These are phyloP conservation scores for Macroventuria anomochaeta DNA, from an alignment of 2,329 filamentous ascomycete genomes.

Conservation along the genomic window DNA sequence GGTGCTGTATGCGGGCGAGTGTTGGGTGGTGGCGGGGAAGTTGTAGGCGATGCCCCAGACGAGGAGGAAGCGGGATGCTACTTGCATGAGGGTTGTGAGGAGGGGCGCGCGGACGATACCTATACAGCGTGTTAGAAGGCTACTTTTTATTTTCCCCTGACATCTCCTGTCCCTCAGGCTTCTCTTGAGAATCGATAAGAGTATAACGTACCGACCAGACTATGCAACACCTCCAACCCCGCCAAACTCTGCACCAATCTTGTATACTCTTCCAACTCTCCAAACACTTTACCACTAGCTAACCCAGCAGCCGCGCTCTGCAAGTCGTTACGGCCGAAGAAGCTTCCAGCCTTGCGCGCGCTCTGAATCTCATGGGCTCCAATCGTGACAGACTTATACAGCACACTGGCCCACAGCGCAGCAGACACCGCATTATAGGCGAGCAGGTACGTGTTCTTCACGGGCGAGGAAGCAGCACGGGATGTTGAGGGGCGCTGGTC, in stretches of 20 bases:
- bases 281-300: conserved; percentile 61
- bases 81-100: conserved; percentile 87
- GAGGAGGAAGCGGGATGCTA: conserved; percentile 83
- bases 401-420: conserved; percentile 77
- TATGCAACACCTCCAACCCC: conserved; percentile 82
- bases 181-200: background rate
- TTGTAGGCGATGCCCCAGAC: conserved; percentile 82
- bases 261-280: conserved; percentile 69
- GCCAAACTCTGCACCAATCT: conserved; percentile 86
- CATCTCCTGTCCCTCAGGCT: background rate
- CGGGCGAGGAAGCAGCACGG: conserved; percentile 12
- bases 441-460: conserved; percentile 69
- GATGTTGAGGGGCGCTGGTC: conserved; percentile 4
- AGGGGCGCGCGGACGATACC: conserved; percentile 86
- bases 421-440: conserved; percentile 84
- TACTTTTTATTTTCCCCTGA: background rate
- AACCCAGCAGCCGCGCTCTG: conserved; percentile 25
- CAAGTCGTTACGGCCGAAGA: conserved; percentile 20
- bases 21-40: conserved; percentile 70
- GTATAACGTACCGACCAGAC: conserved; percentile 68
- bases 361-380: conserved; percentile 32
- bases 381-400: conserved; percentile 70
- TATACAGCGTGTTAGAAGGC: conserved; percentile 41
- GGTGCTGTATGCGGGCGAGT: conserved; percentile 69
- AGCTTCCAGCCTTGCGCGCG: conserved; percentile 21